Percentiles rank a stretch among this genome's conserved stretches.
phyloP scores from a whole-genome alignment of 1,284 basidiomycete genomes.

The Pyrrhoderma noxium region DNA sequence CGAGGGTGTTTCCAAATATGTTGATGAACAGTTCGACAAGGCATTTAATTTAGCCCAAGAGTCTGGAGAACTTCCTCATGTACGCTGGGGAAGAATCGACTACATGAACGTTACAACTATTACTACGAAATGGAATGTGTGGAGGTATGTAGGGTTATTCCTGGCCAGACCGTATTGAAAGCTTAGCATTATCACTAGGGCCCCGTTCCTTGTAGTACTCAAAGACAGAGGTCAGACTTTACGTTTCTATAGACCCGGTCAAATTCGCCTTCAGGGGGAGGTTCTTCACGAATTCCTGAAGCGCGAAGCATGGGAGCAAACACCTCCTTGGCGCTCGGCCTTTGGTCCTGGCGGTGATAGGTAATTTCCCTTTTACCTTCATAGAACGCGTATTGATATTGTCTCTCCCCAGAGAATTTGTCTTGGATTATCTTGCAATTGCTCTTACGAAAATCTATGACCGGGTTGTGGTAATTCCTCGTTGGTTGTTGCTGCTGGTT shows the following conservation, averaged over 20 bases:
- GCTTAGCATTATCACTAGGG: slow-evolving; percentile 35
- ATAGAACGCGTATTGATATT: slow-evolving; percentile 6
- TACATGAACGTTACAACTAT: slow-evolving; percentile 72
- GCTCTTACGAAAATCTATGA: slow-evolving; percentile 46
- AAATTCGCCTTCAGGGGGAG: slow-evolving; percentile 50
- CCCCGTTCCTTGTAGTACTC: slow-evolving; percentile 58
- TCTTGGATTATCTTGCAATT: slow-evolving; percentile 55
- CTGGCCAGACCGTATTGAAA: not conserved
- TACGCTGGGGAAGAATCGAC: slow-evolving; percentile 74
- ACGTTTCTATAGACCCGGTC: slow-evolving; percentile 63
- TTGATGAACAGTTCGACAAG: slow-evolving; percentile 63
- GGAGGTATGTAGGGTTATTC: slow-evolving; percentile 44
- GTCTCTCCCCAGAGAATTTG: slow-evolving; percentile 54
- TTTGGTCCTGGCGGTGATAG: slow-evolving; percentile 66
- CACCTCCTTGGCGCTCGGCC: slow-evolving; percentile 51
- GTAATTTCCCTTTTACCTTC: slow-evolving; percentile 29
- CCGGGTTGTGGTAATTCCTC: slow-evolving; percentile 40
- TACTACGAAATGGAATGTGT: slow-evolving; percentile 74
- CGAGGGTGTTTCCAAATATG: slow-evolving; percentile 57
- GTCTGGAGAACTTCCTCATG: slow-evolving; percentile 56
- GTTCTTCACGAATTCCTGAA: slow-evolving; percentile 56
- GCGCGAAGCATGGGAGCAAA: slow-evolving; percentile 49
- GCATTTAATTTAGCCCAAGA: slow-evolving; percentile 56
- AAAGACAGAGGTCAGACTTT: slow-evolving; percentile 63
- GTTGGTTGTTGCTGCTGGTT: slow-evolving; percentile 50